phyloP scores from a whole-genome alignment of 2,329 filamentous ascomycete genomes.

The Alternaria consortialis region DNA sequence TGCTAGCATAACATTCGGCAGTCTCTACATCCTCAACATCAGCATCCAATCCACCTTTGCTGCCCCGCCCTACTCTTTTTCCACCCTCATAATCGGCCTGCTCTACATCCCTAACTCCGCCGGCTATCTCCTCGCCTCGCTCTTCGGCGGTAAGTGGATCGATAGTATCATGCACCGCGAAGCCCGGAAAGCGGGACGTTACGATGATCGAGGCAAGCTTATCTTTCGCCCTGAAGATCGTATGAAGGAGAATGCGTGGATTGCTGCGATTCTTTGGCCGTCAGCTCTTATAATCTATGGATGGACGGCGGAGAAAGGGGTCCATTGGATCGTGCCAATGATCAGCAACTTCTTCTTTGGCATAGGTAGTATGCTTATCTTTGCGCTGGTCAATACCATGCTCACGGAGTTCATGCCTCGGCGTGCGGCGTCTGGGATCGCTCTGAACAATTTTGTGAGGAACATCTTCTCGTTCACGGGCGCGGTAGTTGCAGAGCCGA shows the following conservation, averaged over 20 bases:
- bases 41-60: constrained; percentile 49
- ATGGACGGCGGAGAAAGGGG: constrained; percentile 46
- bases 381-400: constrained; percentile 51
- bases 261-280: constrained; percentile 49
- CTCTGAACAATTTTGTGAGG: constrained; percentile 52
- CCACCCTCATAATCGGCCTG: constrained; percentile 49
- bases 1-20: constrained; percentile 52
- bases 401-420: constrained; percentile 53
- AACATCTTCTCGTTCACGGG: constrained; percentile 51
- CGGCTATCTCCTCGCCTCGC: constrained; percentile 47
- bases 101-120: constrained; percentile 51
- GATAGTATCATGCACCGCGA: constrained; percentile 53
- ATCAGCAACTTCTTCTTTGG: constrained; percentile 54
- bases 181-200: constrained; percentile 48
- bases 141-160: constrained; percentile 53
- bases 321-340: constrained; percentile 49
- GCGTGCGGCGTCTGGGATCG: constrained; percentile 48
- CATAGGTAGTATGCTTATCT: constrained; percentile 52
- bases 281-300: constrained; percentile 51
- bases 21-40: constrained; percentile 53
- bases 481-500: constrained; percentile 48
- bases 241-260: constrained; percentile 54
- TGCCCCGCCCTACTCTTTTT: constrained; percentile 46
- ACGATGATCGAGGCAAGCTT: constrained; percentile 48
- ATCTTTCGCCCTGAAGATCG: constrained; percentile 50